Conservation (phyloP, 768 basidiomycete species). For the Clathrus columnatus region DNA sequence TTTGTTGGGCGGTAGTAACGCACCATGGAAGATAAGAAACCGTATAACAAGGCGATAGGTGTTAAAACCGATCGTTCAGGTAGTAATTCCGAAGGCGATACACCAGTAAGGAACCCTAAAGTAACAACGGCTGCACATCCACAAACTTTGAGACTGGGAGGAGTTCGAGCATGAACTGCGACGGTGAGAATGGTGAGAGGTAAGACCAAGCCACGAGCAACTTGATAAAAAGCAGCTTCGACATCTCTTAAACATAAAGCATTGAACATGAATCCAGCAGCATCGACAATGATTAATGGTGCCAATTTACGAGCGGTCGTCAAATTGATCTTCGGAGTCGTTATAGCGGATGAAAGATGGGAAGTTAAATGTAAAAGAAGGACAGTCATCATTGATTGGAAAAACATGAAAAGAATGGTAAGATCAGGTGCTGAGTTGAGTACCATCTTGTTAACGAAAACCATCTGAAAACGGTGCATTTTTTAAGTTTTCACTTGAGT, state of each 20-base stretch:
- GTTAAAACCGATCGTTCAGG: slow-evolving; percentile 18
- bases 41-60: slow-evolving; percentile 28
- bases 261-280: slow-evolving; percentile 28
- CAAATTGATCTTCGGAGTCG: slow-evolving; percentile 8
- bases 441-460: slow-evolving; percentile 18
- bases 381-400: slow-evolving; percentile 18
- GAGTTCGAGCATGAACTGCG: slow-evolving; percentile 25
- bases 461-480: slow-evolving; percentile 7
- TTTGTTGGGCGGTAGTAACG: neutral
- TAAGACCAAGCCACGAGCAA: slow-evolving; percentile 35
- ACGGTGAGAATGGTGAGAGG: slow-evolving; percentile 35
- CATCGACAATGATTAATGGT: slow-evolving; percentile 23
- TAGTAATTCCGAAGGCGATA: slow-evolving; percentile 15
- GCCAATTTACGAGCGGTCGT: slow-evolving; percentile 4
- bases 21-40: slow-evolving; percentile 31
- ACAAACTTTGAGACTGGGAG: slow-evolving; percentile 22
- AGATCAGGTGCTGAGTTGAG: slow-evolving; percentile 17
- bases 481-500: no score
- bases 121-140: slow-evolving; percentile 25
- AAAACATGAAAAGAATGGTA: slow-evolving; percentile 17
- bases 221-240: slow-evolving; percentile 32
- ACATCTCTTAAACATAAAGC: slow-evolving; percentile 26
- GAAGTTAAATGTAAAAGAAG: slow-evolving; percentile 14
- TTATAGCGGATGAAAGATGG: slow-evolving; percentile 7
- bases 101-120: slow-evolving; percentile 31